Base-by-base conservation (phyloP, 1,284 basidiomycete species). In the Fomitopsis betulina region DNA sequence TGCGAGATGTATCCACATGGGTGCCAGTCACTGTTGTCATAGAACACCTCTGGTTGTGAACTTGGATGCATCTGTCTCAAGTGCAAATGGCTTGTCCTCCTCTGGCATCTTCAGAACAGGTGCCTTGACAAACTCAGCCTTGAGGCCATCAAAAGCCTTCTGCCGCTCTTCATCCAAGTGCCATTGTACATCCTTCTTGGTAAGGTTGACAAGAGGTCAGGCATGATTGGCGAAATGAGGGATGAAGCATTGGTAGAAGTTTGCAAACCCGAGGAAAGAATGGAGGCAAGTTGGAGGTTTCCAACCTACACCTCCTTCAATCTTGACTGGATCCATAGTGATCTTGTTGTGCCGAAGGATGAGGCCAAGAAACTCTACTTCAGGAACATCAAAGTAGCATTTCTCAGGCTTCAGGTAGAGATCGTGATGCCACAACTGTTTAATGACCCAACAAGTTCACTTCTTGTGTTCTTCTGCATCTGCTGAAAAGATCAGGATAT, bases 301-400 rank as follows among this genome's bases (percentile, higher is more conserved):
- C 79, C 79, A 82, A 7, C 67, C 56, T 1, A 51, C 27, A 38
- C 81, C 70, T 1, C 68, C 65, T 2, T 68, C 33, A 0, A 82
- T 58, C 63, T 83, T 83, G 1, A 55, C 61, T 0, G 67, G 64
- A 54, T 78, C 72, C 77, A 82, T 80, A 0, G 39, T 23, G 15
- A 81, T 61, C 7, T 70, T 66, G 3, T 70, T 57, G 0, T 61
- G 17, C 0, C 54, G 54, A 27, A 83, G 65, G 35, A 78, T 61
- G 58, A 73, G 73, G 0, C 80, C 77, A 0, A 82, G 70, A 66
- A 75, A 83, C 25, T 76, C 71, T 10, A 76, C 68, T 33, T 70
- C 40, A 1, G 63, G 47, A 6, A 58, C 50, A 56, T 70, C 53
- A 58, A 80, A 80, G 0, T 65, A 54, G 43, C 76, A 79, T 53